Evolutionary conservation across 2,329 filamentous ascomycete genomes (phyloP).

Genomic region (Dothiorella sarmentorum): DNA sequence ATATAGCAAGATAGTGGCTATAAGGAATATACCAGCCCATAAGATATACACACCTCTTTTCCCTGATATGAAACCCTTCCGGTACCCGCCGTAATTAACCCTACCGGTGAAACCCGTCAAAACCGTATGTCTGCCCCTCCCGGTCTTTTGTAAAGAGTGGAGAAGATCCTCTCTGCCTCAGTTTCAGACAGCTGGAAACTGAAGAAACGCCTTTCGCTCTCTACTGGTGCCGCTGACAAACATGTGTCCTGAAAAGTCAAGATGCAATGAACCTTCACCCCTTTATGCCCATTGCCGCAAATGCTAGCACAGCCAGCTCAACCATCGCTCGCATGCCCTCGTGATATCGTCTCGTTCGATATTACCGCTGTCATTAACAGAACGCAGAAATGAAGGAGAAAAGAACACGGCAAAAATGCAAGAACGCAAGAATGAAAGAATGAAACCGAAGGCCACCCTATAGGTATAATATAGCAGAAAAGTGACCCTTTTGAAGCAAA

Average conservation of each 20-base stretch:
- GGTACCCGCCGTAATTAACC: neutral
- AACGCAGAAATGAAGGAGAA: neutral
- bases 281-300: constrained; percentile 1
- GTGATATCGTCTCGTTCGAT: constrained; percentile 5
- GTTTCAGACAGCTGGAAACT: neutral
- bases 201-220: constrained; percentile 3
- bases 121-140: neutral
- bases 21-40: neutral
- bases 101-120: neutral
- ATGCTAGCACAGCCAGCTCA: neutral
- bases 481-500: neutral
- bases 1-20: neutral
- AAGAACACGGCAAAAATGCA: neutral
- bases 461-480: neutral
- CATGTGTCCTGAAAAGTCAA: neutral
- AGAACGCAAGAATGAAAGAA: neutral
- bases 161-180: neutral
- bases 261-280: neutral
- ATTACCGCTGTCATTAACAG: neutral
- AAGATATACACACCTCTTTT: too few relatives aligned
- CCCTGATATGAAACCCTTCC: too few relatives aligned
- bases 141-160: neutral
- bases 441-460: neutral
- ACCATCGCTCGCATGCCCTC: neutral
- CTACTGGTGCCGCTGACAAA: neutral